These are phyloP conservation scores for Ganoderma multipileum DNA, from an alignment of 1,284 basidiomycete genomes.

Conservation along the genomic window DNA sequence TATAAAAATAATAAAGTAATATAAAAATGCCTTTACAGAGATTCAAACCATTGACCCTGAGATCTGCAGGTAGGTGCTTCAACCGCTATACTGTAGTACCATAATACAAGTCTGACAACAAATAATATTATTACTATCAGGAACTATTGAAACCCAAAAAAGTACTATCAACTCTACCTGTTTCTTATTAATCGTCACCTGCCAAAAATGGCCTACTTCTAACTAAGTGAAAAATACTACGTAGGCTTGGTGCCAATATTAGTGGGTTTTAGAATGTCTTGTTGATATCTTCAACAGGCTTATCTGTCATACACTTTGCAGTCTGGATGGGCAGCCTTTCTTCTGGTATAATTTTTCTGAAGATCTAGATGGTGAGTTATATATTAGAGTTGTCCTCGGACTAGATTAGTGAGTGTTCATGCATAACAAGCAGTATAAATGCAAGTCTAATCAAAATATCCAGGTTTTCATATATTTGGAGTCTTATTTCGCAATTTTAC, in stretches of 20 bases:
- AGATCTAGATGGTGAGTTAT: conserved; percentile 28
- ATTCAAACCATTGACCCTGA: too few species aligned
- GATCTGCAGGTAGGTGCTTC: too few species aligned
- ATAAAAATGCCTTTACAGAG: too few species aligned
- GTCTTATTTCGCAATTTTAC: conserved; percentile 42
- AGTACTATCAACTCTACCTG: too few species aligned
- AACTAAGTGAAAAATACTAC: conserved; percentile 34
- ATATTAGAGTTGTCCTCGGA: conserved; percentile 35
- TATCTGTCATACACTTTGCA: conserved; percentile 27
- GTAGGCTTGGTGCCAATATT: conserved; percentile 26
- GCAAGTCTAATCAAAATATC: neutral
- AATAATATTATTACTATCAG: too few species aligned
- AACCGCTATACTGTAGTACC: too few species aligned
- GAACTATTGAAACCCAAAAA: too few species aligned
- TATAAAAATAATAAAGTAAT: too few species aligned
- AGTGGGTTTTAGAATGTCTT: conserved; percentile 23
- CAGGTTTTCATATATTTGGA: conserved; percentile 45
- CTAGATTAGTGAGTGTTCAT: conserved; percentile 35
- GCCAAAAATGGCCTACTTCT: too few species aligned
- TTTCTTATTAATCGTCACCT: too few species aligned
- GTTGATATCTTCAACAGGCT: conserved; percentile 36
- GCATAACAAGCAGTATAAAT: neutral
- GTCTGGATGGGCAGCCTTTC: conserved; percentile 30
- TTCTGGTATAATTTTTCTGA: conserved; percentile 23
- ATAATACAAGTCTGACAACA: too few species aligned